Evolutionary conservation across 208 protist species (phyloP).

Genomic region (Trypanosomatidae sp.): DNA sequence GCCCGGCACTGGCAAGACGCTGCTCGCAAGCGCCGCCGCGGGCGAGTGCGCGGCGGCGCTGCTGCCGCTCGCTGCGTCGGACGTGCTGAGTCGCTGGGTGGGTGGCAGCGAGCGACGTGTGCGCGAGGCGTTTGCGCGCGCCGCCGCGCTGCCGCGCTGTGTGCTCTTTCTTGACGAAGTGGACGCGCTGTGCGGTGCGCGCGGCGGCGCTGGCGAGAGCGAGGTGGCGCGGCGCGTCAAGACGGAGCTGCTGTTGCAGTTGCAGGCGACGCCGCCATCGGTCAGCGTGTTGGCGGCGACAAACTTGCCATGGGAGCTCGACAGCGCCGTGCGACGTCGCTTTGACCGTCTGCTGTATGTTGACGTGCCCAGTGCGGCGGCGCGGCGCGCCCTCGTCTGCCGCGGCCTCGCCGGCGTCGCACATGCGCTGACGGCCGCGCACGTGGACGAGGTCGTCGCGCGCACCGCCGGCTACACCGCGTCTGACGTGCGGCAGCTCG

Average conservation of each 20-base stretch:
- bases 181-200: conserved; percentile 78
- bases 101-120: conserved; percentile 96
- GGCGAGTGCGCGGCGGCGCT: conserved; percentile 90
- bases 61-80: conserved; percentile 87
- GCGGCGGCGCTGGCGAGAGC: conserved; percentile 59
- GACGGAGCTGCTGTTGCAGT: conserved; percentile 98
- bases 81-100: conserved; percentile 95
- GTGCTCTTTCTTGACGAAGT: conserved; percentile 93
- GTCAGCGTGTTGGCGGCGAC: conserved; percentile 84
- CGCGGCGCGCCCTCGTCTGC: conserved; percentile 18
- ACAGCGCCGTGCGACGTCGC: conserved; percentile 72
- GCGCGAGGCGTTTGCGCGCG: conserved; percentile 83
- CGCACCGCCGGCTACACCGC: conserved; percentile 73
- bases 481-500: conserved; percentile 86
- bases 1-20: conserved; percentile 96
- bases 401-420: conserved; percentile 14
- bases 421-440: conserved; percentile 15
- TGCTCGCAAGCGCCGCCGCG: conserved; percentile 97
- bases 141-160: conserved; percentile 23
- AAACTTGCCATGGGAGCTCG: conserved; percentile 88
- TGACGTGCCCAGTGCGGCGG: conserved; percentile 25
- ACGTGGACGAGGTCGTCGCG: conserved; percentile 26
- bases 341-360: conserved; percentile 87
- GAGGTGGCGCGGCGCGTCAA: conserved; percentile 94
- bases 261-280: conserved; percentile 29